Evolutionary conservation across 179 eudicot species (phyloP).

Genomic region (Camellia oleifera): DNA sequence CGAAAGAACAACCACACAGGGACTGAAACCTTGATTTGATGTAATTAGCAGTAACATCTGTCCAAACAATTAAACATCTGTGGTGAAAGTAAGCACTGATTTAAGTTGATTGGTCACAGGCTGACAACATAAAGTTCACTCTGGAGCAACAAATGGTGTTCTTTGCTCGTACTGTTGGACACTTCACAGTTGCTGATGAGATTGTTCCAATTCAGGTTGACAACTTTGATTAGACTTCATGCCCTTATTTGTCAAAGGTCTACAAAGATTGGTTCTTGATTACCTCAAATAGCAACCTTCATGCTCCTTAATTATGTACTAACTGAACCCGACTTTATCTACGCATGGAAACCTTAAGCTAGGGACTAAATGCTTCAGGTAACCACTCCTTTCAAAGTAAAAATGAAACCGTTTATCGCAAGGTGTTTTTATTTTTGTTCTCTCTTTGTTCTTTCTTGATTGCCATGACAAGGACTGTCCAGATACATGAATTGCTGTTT

Average conservation of each 20-base stretch:
- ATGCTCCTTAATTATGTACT: neutral
- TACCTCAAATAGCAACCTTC: neutral
- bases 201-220: conserved; percentile 66
- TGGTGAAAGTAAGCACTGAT: neutral
- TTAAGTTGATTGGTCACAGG: conserved; percentile 37
- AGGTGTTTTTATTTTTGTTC: no score
- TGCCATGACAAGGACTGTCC: no score
- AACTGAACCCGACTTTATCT: no score
- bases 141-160: conserved; percentile 88
- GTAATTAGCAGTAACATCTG: neutral
- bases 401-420: no score
- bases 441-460: no score
- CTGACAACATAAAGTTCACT: conserved; percentile 90
- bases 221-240: conserved; percentile 50
- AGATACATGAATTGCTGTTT: no score
- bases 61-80: neutral
- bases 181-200: conserved; percentile 68
- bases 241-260: neutral
- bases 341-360: no score
- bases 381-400: neutral
- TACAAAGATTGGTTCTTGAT: neutral
- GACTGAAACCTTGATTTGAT: neutral
- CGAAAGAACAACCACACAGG: no score
- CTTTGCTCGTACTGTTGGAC: conserved; percentile 77
- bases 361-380: no score